A percentile compares a stretch with the other conserved stretches of the same genome.
phyloP scores from a whole-genome alignment of 352 stramenopile species.

The Thraustochytrium sp. region DNA sequence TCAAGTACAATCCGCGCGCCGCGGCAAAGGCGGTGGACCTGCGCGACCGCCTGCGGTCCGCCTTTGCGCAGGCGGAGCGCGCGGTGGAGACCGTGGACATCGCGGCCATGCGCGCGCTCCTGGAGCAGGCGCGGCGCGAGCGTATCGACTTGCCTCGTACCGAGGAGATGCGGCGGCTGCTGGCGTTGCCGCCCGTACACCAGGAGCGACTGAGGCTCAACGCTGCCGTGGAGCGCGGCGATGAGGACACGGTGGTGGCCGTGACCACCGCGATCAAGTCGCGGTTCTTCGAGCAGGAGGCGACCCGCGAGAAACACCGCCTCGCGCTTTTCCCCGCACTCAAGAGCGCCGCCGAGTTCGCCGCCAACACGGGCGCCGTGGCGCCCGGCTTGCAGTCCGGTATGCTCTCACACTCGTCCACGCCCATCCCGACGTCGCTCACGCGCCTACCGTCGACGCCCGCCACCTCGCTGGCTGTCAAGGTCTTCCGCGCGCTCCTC shows the following conservation, averaged over 20 bases:
- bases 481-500: conserved; percentile 25
- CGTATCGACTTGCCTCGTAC: conserved; percentile 2
- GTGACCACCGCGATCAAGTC: conserved; percentile 25
- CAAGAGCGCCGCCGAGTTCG: conserved; percentile 2
- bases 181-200: neutral
- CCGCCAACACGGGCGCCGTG: conserved; percentile 14
- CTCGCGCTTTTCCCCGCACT: conserved; percentile 29
- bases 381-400: neutral
- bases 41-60: neutral
- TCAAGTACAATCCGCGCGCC: conserved; percentile 1
- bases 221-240: conserved; percentile 6
- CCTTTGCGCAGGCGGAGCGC: neutral
- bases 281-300: conserved; percentile 38
- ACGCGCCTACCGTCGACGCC: conserved; percentile 7
- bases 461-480: conserved; percentile 14
- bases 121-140: conserved; percentile 13
- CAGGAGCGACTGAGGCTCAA: conserved; percentile 12
- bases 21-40: neutral
- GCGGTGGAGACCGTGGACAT: neutral
- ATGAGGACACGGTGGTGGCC: conserved; percentile 33
- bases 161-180: neutral
- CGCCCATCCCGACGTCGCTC: conserved; percentile 11
- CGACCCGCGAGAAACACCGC: conserved; percentile 15
- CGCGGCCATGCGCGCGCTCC: neutral
- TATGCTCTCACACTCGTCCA: conserved; percentile 24